Conservation (phyloP, 352 stramenopile species). For the Phytophthora colocasiae region DNA sequence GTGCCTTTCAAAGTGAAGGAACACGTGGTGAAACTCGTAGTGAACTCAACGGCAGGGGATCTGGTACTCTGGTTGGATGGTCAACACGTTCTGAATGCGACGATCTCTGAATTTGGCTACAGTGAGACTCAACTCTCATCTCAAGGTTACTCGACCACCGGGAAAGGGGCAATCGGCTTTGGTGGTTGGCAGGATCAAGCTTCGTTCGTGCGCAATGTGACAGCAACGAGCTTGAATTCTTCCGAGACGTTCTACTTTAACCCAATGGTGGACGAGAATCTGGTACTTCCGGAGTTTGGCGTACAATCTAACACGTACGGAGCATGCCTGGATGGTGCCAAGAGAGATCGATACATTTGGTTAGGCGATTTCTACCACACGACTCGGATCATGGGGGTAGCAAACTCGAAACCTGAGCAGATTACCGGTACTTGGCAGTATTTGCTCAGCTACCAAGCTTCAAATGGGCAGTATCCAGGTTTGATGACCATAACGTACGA, state of each 20-base stretch:
- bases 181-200: conserved; percentile 36
- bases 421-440: conserved; percentile 37
- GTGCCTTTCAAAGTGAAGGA: conserved; percentile 82
- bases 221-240: conserved; percentile 21
- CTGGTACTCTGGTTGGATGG: conserved; percentile 27
- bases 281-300: conserved; percentile 30
- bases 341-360: conserved; percentile 43
- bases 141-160: conserved; percentile 28
- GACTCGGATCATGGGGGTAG: conserved; percentile 37
- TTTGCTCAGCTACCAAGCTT: conserved; percentile 31
- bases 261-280: conserved; percentile 32
- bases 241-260: conserved; percentile 34
- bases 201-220: conserved; percentile 31
- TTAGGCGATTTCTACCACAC: conserved; percentile 42
- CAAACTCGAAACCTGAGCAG: conserved; percentile 35
- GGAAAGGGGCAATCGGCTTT: conserved; percentile 32
- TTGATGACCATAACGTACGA: conserved; percentile 37
- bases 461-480: conserved; percentile 21
- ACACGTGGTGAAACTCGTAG: conserved; percentile 67
- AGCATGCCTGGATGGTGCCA: conserved; percentile 34
- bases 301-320: conserved; percentile 31
- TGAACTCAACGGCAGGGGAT: conserved; percentile 57
- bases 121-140: conserved; percentile 18
- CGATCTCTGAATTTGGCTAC: conserved; percentile 36
- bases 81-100: conserved; percentile 35